phyloP scores from a whole-genome alignment of 1,139 yeast species.

The Pichia sp. region DNA sequence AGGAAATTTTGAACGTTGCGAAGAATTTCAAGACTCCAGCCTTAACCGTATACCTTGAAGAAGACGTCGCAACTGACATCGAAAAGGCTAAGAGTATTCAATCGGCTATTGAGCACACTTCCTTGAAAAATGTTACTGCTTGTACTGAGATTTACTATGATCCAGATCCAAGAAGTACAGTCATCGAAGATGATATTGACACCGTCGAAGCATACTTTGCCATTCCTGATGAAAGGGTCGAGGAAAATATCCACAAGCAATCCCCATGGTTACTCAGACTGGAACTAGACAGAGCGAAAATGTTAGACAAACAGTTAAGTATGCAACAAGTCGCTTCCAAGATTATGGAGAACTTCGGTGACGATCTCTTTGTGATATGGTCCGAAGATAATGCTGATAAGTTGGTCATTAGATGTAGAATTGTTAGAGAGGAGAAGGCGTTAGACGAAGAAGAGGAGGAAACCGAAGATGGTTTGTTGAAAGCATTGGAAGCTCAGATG shows the following conservation, averaged over 20 bases:
- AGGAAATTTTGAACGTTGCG: slow-evolving; percentile 98
- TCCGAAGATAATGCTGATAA: slow-evolving; percentile 98
- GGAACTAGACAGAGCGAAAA: slow-evolving; percentile 96
- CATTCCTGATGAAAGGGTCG: slow-evolving; percentile 96
- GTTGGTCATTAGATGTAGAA: slow-evolving; percentile 96
- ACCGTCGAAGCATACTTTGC: slow-evolving; percentile 96
- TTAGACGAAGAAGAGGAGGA: slow-evolving; percentile 91
- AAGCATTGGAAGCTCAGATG: slow-evolving; percentile 95
- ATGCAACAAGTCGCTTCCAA: slow-evolving; percentile 98
- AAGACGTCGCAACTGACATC: slow-evolving; percentile 77
- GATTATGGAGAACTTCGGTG: slow-evolving; percentile 89
- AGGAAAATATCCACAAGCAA: slow-evolving; percentile 86
- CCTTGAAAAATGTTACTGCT: slow-evolving; percentile 91
- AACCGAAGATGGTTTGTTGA: slow-evolving; percentile 95
- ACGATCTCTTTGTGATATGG: slow-evolving; percentile 96
- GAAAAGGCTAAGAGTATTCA: slow-evolving; percentile 93
- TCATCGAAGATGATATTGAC: slow-evolving; percentile 93
- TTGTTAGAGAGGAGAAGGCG: slow-evolving; percentile 92
- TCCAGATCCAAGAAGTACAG: slow-evolving; percentile 96
- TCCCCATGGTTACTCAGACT: slow-evolving; percentile 97
- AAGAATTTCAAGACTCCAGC: slow-evolving; percentile 99
- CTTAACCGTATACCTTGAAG: slow-evolving; percentile 79
- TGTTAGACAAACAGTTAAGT: slow-evolving; percentile 95
- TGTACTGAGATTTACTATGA: slow-evolving; percentile 96
- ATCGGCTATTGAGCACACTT: slow-evolving; percentile 95